Evolutionary conservation across 176 grass and related monocot genomes (phyloP).

Genomic region (Miscanthus lutarioriparius): DNA sequence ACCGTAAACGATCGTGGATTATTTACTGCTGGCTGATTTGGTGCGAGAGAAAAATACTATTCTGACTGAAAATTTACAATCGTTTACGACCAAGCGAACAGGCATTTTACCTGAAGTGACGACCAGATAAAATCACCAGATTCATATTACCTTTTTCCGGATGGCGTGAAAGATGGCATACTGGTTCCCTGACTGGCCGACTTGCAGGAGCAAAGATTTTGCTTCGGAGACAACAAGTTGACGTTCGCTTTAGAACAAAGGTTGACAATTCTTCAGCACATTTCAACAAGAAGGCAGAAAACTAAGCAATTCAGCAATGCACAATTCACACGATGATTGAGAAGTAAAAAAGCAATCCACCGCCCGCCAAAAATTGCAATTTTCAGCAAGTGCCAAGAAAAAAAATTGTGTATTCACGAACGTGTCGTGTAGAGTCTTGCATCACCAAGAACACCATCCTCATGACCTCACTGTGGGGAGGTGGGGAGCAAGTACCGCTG

Average conservation of each 20-base stretch:
- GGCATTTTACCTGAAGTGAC: neutral
- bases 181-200: neutral
- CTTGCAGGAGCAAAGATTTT: neutral
- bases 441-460: neutral
- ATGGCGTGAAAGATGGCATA: neutral
- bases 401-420: neutral
- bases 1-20: too few relatives aligned
- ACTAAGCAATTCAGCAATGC: neutral
- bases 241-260: neutral
- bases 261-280: neutral
- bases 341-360: neutral
- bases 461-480: neutral
- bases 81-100: too few relatives aligned
- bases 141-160: neutral
- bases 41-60: too few relatives aligned
- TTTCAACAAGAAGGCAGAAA: neutral
- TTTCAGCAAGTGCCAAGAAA: neutral
- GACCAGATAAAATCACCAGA: neutral
- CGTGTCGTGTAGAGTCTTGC: neutral
- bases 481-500: too few relatives aligned
- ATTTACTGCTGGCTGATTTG: too few relatives aligned
- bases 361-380: neutral
- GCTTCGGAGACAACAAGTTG: neutral
- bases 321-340: neutral
- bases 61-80: too few relatives aligned